Evolutionary conservation across 805 yeast species (phyloP).

Genomic region (Myxozyma vanderwaltii): DNA sequence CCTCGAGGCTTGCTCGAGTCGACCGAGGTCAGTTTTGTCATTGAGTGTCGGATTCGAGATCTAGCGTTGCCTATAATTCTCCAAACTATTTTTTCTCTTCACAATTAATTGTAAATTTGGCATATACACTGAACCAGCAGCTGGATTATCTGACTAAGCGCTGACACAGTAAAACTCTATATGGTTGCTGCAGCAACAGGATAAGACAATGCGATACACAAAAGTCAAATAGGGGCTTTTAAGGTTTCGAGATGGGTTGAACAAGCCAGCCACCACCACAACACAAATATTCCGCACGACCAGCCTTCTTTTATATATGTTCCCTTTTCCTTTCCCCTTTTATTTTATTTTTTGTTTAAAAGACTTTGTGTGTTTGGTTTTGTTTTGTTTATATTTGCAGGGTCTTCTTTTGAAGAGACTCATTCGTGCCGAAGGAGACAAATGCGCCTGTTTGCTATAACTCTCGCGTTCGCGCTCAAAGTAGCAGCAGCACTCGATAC

Average conservation of each 20-base stretch:
- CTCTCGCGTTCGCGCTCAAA: conserved; percentile 1
- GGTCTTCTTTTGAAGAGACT: background rate
- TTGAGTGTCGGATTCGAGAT: no score
- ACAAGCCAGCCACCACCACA: conserved; percentile 6
- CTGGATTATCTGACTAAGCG: no score
- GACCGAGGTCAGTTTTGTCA: conserved; percentile 27
- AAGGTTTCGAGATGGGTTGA: conserved; percentile 7
- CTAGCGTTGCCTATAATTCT: background rate
- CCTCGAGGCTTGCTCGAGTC: conserved; percentile 1
- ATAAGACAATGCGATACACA: background rate
- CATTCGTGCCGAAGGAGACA: background rate
- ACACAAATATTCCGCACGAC: background rate
- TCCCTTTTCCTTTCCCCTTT: background rate
- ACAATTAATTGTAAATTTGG: no score
- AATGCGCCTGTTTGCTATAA: conserved; percentile 6
- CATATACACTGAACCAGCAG: no score
- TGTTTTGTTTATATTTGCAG: background rate
- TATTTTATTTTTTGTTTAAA: background rate
- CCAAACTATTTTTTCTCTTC: no score
- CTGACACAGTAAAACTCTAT: no score
- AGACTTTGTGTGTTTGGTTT: background rate
- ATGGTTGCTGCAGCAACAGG: conserved; percentile 3
- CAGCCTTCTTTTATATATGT: background rate
- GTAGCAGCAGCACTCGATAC: conserved; percentile 1
- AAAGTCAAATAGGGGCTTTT: background rate